Percentiles rank a stretch among this genome's conserved stretches.
Evolutionary conservation across 1,139 yeast genomes (phyloP).

Genomic region (Hansenula lynferdii): DNA sequence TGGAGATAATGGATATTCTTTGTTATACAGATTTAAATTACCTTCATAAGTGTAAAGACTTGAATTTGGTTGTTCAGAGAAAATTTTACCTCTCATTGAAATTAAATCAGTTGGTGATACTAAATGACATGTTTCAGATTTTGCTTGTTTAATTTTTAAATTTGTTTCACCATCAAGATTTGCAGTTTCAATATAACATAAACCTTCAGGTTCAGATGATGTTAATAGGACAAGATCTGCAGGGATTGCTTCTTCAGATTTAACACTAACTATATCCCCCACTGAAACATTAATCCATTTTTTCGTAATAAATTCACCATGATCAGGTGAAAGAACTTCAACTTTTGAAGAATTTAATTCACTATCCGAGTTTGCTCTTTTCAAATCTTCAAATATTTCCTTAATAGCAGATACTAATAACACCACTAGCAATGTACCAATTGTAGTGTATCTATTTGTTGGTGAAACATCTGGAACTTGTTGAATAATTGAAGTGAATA

Average conservation of each 20-base stretch:
- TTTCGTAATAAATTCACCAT: constrained; percentile 58
- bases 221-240: constrained; percentile 84
- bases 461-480: constrained; percentile 98
- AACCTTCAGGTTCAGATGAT: constrained; percentile 96
- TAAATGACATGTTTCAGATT: constrained; percentile 67
- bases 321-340: constrained; percentile 55
- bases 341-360: constrained; percentile 82
- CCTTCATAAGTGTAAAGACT: constrained; percentile 96
- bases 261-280: constrained; percentile 85
- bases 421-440: constrained; percentile 84
- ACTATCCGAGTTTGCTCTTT: constrained; percentile 83
- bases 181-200: constrained; percentile 96
- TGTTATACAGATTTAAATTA: constrained; percentile 57
- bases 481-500: constrained; percentile 90
- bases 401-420: constrained; percentile 87
- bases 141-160: constrained; percentile 87
- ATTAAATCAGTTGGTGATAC: constrained; percentile 65
- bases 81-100: constrained; percentile 48
- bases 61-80: constrained; percentile 92
- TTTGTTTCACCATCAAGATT: constrained; percentile 98
- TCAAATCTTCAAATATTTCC: constrained; percentile 86
- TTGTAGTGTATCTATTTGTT: constrained; percentile 92
- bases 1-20: constrained; percentile 71
- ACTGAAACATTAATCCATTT: constrained; percentile 89
- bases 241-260: constrained; percentile 88